A percentile compares a stretch with the other conserved stretches of the same genome.
phyloP scores from a whole-genome alignment of 164 flowering plant genomes.

The Amborella trichopoda region DNA sequence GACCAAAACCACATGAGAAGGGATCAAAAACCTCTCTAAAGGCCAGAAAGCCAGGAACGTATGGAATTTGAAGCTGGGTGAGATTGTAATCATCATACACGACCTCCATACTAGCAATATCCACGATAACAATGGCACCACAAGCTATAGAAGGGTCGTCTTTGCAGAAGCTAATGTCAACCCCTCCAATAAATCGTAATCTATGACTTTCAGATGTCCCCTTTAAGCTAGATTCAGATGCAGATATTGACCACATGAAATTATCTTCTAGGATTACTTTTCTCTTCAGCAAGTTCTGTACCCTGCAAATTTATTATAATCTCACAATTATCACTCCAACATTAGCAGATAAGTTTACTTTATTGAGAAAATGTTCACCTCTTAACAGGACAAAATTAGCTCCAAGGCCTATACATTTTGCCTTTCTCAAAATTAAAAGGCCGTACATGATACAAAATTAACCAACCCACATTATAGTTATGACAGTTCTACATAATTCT shows the following conservation, averaged over 20 bases:
- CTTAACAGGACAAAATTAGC: too few relatives aligned
- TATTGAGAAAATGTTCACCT: too few relatives aligned
- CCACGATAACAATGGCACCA: conserved; percentile 63
- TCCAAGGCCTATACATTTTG: too few relatives aligned
- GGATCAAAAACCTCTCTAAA: conserved; percentile 60
- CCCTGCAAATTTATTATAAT: too few relatives aligned
- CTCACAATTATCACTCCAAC: too few relatives aligned
- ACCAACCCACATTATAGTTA: too few relatives aligned
- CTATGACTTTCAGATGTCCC: conserved; percentile 2
- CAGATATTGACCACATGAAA: conserved; percentile 39
- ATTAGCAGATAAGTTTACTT: too few relatives aligned
- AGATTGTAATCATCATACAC: conserved; percentile 51
- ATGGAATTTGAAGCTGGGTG: conserved; percentile 44
- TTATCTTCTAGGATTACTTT: conserved; percentile 42
- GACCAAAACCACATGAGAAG: too few relatives aligned
- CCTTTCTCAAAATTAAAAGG: too few relatives aligned
- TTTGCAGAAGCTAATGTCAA: conserved; percentile 75
- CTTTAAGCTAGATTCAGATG: conserved; percentile 2
- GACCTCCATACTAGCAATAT: conserved; percentile 32
- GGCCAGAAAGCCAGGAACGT: conserved; percentile 85
- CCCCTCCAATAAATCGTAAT: conserved; percentile 77
- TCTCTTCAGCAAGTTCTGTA: conserved; percentile 40
- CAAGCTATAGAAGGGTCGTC: conserved; percentile 58
- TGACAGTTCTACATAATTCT: too few relatives aligned
- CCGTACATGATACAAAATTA: too few relatives aligned